Evolutionary conservation across 2,329 filamentous ascomycete species (phyloP), one percentile per base, ranked within the genome.

Genomic region (Eurotiales sp.): DNA sequence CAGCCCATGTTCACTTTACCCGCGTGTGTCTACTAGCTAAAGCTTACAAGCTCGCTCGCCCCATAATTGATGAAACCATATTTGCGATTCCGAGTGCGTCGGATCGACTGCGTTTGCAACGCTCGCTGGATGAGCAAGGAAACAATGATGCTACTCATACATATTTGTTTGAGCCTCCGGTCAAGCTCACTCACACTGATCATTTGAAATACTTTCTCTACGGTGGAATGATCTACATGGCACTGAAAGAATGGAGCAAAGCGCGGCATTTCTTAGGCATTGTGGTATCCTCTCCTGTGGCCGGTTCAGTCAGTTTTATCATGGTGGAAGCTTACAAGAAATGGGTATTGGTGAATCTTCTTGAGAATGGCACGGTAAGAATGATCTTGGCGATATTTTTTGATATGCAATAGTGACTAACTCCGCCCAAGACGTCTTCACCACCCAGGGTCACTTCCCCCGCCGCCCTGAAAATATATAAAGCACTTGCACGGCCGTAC

Each of bases 271-370:
- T 84, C 25, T 76, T 90, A 22, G 81, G 83, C 58, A 77, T 81
- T 53, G 80, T 82, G 39, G 74, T 95, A 30, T 81, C 84, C 3
- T 84, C 85, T 52, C 88, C 90, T 0, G 75, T 78, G 0, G 77
- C 74, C 46, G 84, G 84, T 17, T 74, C 77, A 27, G 77, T 82
- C 30, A 92, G 86, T 67, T 85, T 84, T 65, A 78, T 95, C 46
- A 93, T 93, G 86, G 77, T 87, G 3, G 90, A 96, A 58, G 88
- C 89, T 5, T 92, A 95, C 75, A 95, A 92, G 72, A 95, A 92
- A 69, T 96, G 90, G 87, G 66, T 95, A 8, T 73, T 99, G 14
- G 79, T 90, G 8, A 83, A 84, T 48, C 77, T 96, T 50, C 73
- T 99, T 15, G 76, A 81, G 6, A 74, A 84, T 48, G 91, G 90